A percentile compares a stretch with the other conserved stretches of the same genome.
These are phyloP conservation scores for Phylloporus sp. DNA, from an alignment of 768 basidiomycete genomes.

Conservation along the genomic window DNA sequence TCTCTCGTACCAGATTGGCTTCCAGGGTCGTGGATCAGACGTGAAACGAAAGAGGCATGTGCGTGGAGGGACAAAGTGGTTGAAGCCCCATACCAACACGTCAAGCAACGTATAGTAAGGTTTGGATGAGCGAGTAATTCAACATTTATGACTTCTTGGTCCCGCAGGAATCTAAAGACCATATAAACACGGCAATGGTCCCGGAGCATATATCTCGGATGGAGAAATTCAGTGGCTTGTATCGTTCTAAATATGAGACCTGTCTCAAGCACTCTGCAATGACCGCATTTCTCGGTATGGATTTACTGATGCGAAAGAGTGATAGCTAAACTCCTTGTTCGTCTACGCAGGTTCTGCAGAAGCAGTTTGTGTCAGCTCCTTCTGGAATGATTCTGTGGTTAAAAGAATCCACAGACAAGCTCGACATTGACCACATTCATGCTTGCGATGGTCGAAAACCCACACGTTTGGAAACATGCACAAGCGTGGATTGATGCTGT, in stretches of 20 bases:
- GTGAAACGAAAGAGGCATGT: conserved; percentile 21
- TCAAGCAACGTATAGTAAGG: conserved; percentile 27
- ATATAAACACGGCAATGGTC: conserved; percentile 2
- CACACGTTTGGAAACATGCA: neutral
- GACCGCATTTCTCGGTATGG: conserved; percentile 10
- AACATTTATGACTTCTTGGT: neutral
- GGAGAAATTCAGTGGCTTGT: conserved; percentile 5
- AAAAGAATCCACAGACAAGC: neutral
- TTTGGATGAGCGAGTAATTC: neutral
- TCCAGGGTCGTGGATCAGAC: conserved; percentile 38
- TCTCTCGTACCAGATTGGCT: conserved; percentile 30
- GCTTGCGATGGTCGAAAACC: neutral
- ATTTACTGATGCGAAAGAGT: no score
- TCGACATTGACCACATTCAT: neutral
- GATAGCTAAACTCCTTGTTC: neutral
- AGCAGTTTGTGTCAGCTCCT: neutral
- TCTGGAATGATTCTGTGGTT: neutral
- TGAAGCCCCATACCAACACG: conserved; percentile 24
- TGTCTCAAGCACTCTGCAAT: conserved; percentile 9
- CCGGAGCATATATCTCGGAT: conserved; percentile 15
- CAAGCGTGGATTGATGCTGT: neutral
- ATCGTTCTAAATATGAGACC: neutral
- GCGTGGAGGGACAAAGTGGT: neutral
- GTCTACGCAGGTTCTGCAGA: neutral
- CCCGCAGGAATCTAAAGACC: neutral